Conservation (phyloP, 108 stramenopile genomes). For the Schizochytrium sp. region DNA sequence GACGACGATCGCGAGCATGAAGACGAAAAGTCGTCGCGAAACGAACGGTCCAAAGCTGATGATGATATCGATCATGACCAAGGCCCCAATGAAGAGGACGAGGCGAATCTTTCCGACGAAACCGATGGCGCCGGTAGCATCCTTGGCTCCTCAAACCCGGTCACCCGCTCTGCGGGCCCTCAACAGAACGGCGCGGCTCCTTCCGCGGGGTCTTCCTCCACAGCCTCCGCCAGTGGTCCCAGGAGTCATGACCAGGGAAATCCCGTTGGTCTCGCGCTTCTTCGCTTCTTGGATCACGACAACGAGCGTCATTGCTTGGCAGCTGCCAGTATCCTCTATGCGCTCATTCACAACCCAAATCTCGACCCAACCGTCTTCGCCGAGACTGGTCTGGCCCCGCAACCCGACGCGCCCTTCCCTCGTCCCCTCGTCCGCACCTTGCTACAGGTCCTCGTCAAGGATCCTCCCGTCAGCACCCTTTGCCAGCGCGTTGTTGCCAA, state of each 20-base stretch:
- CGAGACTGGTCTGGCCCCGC: neutral
- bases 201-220: neutral
- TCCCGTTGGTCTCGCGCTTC: neutral
- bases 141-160: neutral
- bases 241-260: neutral
- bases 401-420: neutral
- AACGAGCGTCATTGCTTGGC: constrained; percentile 1
- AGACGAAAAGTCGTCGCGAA: too few relatives aligned
- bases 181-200: neutral
- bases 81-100: neutral
- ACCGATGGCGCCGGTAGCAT: neutral
- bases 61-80: neutral
- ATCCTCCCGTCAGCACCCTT: neutral
- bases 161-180: neutral
- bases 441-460: neutral
- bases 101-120: neutral
- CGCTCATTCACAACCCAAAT: neutral
- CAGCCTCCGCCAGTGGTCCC: neutral
- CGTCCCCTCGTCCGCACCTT: neutral
- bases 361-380: neutral
- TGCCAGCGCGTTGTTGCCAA: constrained; percentile 10
- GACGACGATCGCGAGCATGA: too few relatives aligned
- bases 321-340: neutral
- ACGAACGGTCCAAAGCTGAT: too few relatives aligned
- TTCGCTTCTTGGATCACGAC: neutral